These are phyloP conservation scores for Neoboletus brunneissimus DNA, from an alignment of 768 basidiomycete genomes.

Conservation along the genomic window DNA sequence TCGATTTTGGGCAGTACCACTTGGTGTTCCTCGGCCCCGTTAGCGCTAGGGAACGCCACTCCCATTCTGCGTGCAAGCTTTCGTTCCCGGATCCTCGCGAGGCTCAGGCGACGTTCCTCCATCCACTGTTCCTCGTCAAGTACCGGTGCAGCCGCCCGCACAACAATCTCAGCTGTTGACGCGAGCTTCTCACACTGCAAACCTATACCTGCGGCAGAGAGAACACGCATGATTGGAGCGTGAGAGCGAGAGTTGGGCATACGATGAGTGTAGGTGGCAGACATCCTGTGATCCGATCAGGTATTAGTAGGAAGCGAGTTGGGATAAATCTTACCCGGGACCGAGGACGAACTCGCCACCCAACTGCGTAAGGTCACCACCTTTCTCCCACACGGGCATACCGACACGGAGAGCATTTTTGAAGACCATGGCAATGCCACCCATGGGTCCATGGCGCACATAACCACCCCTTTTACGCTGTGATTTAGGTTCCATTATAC, in stretches of 20 bases:
- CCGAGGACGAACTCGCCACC: conserved; percentile 88
- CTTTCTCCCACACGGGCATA: conserved; percentile 81
- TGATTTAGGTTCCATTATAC: conserved; percentile 41
- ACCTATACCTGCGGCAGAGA: conserved; percentile 56
- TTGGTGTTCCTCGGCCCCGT: conserved; percentile 13
- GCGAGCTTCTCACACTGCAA: conserved; percentile 24
- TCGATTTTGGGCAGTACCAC: conserved; percentile 20
- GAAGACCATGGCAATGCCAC: conserved; percentile 74
- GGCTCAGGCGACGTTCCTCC: conserved; percentile 34
- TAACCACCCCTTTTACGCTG: conserved; percentile 54
- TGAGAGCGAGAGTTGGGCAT: conserved; percentile 80
- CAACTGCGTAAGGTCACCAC: conserved; percentile 73
- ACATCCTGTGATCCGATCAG: conserved; percentile 42
- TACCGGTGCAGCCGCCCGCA: conserved; percentile 4
- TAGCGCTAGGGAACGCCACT: conserved; percentile 17
- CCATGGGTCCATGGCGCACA: conserved; percentile 59
- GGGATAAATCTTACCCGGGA: conserved; percentile 51
- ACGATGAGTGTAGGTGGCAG: conserved; percentile 74
- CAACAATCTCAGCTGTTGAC: neutral
- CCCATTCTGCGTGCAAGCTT: conserved; percentile 34
- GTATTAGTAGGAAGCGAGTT: neutral
- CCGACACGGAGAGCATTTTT: conserved; percentile 65
- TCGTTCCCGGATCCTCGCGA: conserved; percentile 31
- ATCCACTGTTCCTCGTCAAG: conserved; percentile 35
- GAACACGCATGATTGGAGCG: conserved; percentile 65